Evolutionary conservation across 75 land plant genomes (phyloP), one percentile per base, ranked within the genome.

Genomic region (Gnetum montanum): DNA sequence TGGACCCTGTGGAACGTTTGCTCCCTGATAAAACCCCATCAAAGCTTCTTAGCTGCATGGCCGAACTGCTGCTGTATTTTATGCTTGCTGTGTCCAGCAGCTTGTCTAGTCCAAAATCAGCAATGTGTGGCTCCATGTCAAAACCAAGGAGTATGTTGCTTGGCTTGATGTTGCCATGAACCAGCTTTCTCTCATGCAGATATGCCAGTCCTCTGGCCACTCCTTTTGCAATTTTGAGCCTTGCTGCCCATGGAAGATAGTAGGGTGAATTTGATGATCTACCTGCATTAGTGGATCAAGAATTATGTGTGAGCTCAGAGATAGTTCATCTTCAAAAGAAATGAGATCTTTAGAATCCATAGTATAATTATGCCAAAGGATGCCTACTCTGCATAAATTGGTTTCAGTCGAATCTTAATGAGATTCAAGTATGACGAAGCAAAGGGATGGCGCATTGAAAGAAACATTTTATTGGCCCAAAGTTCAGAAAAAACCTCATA

Each of bases 131-230:
- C 59, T 86, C 91, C 72, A 76, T 57, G 35, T 80, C 83, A 8
- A 37, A 15, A 31, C 78, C 82, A n/a, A 91, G 49, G 0, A 91
- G 58, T 37, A 91, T 73, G 74, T 91, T 86, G 74, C 70, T 75
- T 3, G 92, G 83, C 67, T 86, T 91, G 19, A 91, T 33, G 47
- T 91, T 82, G 22, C 84, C 97, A 54, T 91, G 97, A 30, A 82
- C 83, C 26, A 62, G 57, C 70, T 87, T 83, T 71, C 75, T 85
- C 45, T 91, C 92, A 40, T 90, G 91, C 48, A 91, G 70, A 62
- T 68, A 83, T 6, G 79, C 64, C 13, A 91, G 68, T 6, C 85
- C 91, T 23, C 79, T 65, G 2, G 97, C 97, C n/a, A 81, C 76
- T 8, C 91, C 97, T 52, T 68, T 61, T n/a, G 78, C 76, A 28